A percentile compares a stretch with the other conserved stretches of the same genome.
phyloP scores from a whole-genome alignment of 1,139 yeast species.

The Blastobotrys illinoisensis region DNA sequence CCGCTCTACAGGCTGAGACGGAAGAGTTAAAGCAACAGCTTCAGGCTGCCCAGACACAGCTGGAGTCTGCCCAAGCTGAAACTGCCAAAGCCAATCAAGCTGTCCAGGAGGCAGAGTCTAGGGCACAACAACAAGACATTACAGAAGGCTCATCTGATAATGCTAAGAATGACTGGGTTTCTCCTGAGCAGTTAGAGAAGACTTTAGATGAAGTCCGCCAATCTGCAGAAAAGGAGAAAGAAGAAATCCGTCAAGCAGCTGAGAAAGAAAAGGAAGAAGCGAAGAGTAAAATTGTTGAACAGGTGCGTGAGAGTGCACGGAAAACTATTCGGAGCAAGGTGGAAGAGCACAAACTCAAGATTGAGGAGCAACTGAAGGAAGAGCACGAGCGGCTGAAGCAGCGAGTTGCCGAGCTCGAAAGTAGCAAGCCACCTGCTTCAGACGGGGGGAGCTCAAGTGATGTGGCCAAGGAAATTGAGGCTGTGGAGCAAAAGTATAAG shows the following conservation, averaged over 20 bases:
- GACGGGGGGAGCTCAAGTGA: neutral
- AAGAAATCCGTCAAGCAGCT: constrained; percentile 7
- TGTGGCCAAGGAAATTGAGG: constrained; percentile 6
- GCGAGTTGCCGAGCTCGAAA: constrained; percentile 1
- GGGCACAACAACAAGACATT: neutral
- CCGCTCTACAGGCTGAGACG: constrained; percentile 5
- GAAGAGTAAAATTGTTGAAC: neutral
- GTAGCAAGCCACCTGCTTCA: neutral
- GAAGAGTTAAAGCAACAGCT: constrained; percentile 6
- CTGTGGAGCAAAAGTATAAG: constrained; percentile 10
- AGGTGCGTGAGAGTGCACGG: neutral
- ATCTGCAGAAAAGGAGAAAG: constrained; percentile 2
- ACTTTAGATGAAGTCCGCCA: neutral
- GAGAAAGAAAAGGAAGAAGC: constrained; percentile 5
- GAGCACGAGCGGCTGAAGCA: constrained; percentile 11
- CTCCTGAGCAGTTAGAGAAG: neutral
- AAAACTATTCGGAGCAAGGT: constrained; percentile 8
- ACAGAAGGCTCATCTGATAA: neutral
- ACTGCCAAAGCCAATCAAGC: constrained; percentile 8
- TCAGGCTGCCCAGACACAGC: neutral
- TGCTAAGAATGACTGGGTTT: neutral
- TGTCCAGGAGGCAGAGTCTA: constrained; percentile 4
- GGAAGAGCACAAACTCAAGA: constrained; percentile 7
- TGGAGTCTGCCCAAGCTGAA: neutral
- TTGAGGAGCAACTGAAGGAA: constrained; percentile 8